phyloP scores from a whole-genome alignment of 2,329 filamentous ascomycete species.

The Penicillium sp. region DNA sequence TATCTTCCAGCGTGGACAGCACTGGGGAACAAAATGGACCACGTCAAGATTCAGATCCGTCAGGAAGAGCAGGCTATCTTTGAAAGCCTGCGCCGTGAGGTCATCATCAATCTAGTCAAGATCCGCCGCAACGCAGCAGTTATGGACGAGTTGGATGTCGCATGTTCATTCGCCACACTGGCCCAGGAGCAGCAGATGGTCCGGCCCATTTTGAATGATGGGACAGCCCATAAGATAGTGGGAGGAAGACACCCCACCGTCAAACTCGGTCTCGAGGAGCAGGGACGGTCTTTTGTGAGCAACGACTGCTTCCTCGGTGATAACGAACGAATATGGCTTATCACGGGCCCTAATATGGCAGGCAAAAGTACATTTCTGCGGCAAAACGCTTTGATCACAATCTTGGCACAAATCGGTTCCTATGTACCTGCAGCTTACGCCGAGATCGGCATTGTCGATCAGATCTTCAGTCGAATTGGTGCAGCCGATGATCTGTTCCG shows the following conservation, averaged over 20 bases:
- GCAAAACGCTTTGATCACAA: constrained; percentile 90
- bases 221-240: constrained; percentile 66
- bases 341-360: constrained; percentile 92
- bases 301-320: constrained; percentile 85
- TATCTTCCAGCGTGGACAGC: constrained; percentile 77
- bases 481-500: constrained; percentile 92
- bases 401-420: constrained; percentile 85
- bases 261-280: constrained; percentile 70
- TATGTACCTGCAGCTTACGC: constrained; percentile 88
- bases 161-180: constrained; percentile 75
- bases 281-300: constrained; percentile 73
- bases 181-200: constrained; percentile 68
- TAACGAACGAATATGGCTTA: constrained; percentile 63
- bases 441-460: constrained; percentile 86
- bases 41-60: constrained; percentile 69
- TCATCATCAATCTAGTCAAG: constrained; percentile 76
- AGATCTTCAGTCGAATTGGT: constrained; percentile 87
- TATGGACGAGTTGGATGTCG: constrained; percentile 87
- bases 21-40: constrained; percentile 74
- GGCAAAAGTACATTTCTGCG: constrained; percentile 95
- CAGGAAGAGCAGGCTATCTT: constrained; percentile 81
- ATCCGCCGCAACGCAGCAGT: constrained; percentile 85
- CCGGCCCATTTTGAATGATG: constrained; percentile 65
- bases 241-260: constrained; percentile 90
- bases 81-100: constrained; percentile 63